A percentile compares a stretch with the other conserved stretches of the same genome.
These are phyloP conservation scores for Geranium brycei DNA, from an alignment of 345 rosid species.

Conservation along the genomic window DNA sequence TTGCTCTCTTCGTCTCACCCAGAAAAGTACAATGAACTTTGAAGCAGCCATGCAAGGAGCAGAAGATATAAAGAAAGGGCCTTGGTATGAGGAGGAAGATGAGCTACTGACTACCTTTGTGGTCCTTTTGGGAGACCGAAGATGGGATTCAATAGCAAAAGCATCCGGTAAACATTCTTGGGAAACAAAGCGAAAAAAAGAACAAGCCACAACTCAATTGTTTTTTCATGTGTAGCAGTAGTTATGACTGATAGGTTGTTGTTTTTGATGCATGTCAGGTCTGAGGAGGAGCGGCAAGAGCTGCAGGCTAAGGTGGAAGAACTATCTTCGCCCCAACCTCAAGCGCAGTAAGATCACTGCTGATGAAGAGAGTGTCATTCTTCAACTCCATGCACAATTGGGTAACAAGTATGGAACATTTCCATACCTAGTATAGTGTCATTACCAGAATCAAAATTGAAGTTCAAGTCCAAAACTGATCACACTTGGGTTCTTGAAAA, in stretches of 20 bases:
- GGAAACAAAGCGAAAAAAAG: background rate
- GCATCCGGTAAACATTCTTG: slow-evolving; percentile 24
- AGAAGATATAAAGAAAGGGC: slow-evolving; percentile 34
- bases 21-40: background rate
- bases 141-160: slow-evolving; percentile 66
- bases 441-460: no score
- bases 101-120: slow-evolving; percentile 29
- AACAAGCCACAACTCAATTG: background rate
- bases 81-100: slow-evolving; percentile 63
- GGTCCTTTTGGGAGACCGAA: slow-evolving; percentile 38
- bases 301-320: slow-evolving; percentile 65
- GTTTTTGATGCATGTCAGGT: slow-evolving; percentile 20
- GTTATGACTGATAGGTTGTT: background rate
- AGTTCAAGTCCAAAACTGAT: no score
- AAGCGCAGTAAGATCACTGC: slow-evolving; percentile 42
- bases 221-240: no score
- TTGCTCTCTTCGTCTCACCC: background rate
- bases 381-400: slow-evolving; percentile 46
- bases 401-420: slow-evolving; percentile 54
- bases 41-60: slow-evolving; percentile 13
- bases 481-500: no score
- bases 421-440: no score
- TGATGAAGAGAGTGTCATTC: slow-evolving; percentile 46
- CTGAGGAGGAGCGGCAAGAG: slow-evolving; percentile 65
- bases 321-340: slow-evolving; percentile 48